phyloP scores from a whole-genome alignment of 75 land plant species.

The Pseudotsuga menziesii region DNA sequence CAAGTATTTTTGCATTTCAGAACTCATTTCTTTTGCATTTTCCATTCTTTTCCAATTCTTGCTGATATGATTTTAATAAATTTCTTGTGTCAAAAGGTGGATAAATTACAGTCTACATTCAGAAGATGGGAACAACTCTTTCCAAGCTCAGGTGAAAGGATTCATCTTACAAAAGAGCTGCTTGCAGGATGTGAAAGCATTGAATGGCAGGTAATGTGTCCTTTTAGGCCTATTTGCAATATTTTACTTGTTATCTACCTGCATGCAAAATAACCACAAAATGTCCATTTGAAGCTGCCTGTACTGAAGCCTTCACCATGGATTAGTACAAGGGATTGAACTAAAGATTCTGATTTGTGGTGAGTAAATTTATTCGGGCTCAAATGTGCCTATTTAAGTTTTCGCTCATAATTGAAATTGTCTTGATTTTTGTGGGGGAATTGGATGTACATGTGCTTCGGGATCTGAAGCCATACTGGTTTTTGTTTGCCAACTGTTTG shows the following conservation, averaged over 20 bases:
- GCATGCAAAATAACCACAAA: neutral
- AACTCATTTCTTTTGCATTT: neutral
- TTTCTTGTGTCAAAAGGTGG: conserved; percentile 41
- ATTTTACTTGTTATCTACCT: neutral
- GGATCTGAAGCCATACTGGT: neutral
- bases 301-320: neutral
- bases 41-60: neutral
- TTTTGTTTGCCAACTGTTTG: neutral
- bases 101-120: conserved; percentile 44
- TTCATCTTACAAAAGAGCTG: conserved; percentile 60
- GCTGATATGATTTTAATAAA: conserved; percentile 20
- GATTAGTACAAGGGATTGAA: conserved; percentile 1
- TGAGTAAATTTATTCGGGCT: neutral
- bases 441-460: neutral
- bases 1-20: neutral
- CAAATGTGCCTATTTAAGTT: neutral
- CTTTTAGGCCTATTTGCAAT: neutral
- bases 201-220: conserved; percentile 83
- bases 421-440: neutral
- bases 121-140: conserved; percentile 55
- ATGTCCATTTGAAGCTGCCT: conserved; percentile 2
- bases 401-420: neutral
- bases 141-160: conserved; percentile 39
- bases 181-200: conserved; percentile 77
- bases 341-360: neutral